A percentile compares a stretch with the other conserved stretches of the same genome.
Evolutionary conservation across 352 stramenopile genomes (phyloP).

Genomic region (Pythium rishiriense): DNA sequence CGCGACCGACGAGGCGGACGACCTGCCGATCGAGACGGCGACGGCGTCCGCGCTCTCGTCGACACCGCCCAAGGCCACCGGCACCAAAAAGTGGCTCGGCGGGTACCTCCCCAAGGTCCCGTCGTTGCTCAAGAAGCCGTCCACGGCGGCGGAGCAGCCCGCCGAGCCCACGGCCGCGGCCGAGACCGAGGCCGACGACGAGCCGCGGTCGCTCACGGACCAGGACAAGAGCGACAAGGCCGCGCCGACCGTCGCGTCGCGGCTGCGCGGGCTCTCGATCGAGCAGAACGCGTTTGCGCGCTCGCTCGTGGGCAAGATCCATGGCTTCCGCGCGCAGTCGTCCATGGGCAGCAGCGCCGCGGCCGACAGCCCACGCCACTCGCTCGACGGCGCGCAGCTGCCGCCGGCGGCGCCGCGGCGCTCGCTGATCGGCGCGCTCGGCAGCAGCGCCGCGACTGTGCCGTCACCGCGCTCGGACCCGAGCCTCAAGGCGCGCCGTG

Average conservation of each 20-base stretch:
- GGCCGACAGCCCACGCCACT: slow-evolving; percentile 36
- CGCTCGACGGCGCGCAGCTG: slow-evolving; percentile 38
- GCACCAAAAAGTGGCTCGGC: slow-evolving; percentile 50
- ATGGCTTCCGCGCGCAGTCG: slow-evolving; percentile 24
- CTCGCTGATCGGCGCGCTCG: slow-evolving; percentile 22
- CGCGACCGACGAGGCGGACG: background rate
- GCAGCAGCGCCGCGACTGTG: slow-evolving; percentile 8
- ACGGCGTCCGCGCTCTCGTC: background rate
- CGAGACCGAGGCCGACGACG: slow-evolving; percentile 33
- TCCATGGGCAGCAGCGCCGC: slow-evolving; percentile 1
- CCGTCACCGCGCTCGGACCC: slow-evolving; percentile 40
- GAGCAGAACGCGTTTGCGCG: slow-evolving; percentile 33
- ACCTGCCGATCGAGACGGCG: slow-evolving; percentile 1
- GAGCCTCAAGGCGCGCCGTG: slow-evolving; percentile 46
- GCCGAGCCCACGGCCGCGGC: slow-evolving; percentile 27
- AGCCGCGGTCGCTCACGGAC: slow-evolving; percentile 47
- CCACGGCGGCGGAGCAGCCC: background rate
- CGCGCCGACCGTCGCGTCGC: slow-evolving; percentile 9
- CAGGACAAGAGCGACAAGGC: slow-evolving; percentile 23
- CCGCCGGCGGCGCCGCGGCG: slow-evolving; percentile 14
- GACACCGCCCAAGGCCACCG: slow-evolving; percentile 15
- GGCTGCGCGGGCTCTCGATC: slow-evolving; percentile 28
- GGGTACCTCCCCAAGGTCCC: slow-evolving; percentile 67
- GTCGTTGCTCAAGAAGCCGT: slow-evolving; percentile 36
- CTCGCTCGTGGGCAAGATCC: slow-evolving; percentile 28